These are phyloP conservation scores for Aspergillus funiculosus DNA, from an alignment of 495 filamentous ascomycete genomes.

Conservation along the genomic window DNA sequence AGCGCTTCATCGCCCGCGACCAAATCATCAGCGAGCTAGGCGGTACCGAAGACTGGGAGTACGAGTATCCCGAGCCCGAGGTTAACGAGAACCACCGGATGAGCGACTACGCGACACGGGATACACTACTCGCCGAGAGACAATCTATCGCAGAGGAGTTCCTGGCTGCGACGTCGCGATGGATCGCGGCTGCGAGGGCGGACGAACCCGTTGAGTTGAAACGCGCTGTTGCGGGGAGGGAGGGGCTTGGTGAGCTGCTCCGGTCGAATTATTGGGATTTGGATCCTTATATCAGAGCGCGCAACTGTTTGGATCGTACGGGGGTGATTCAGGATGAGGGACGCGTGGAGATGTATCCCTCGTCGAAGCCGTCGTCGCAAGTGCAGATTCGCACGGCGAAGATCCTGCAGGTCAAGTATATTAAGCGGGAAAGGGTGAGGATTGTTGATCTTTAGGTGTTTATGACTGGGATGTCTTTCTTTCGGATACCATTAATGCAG, in stretches of 20 bases:
- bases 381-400: conserved; percentile 10
- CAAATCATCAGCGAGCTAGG: conserved; percentile 71
- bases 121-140: conserved; percentile 50
- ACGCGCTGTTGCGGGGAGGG: not conserved
- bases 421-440: conserved; percentile 4
- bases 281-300: conserved; percentile 9
- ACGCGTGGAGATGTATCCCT: conserved; percentile 2
- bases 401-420: conserved; percentile 9
- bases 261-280: conserved; percentile 8
- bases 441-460: conserved; percentile 7
- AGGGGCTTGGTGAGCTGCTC: conserved; percentile 1
- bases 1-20: conserved; percentile 57
- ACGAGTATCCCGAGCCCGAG: conserved; percentile 67
- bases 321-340: conserved; percentile 8
- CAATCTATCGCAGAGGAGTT: conserved; percentile 55
- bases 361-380: not conserved
- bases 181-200: conserved; percentile 39
- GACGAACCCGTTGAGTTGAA: not conserved
- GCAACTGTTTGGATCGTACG: conserved; percentile 6
- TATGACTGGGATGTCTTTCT: not conserved
- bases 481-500: not conserved
- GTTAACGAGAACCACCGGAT: conserved; percentile 64
- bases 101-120: conserved; percentile 53
- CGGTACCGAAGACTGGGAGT: conserved; percentile 76
- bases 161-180: conserved; percentile 60